phyloP scores from a whole-genome alignment of 106 monocot species.

The Gastrodia elata region DNA sequence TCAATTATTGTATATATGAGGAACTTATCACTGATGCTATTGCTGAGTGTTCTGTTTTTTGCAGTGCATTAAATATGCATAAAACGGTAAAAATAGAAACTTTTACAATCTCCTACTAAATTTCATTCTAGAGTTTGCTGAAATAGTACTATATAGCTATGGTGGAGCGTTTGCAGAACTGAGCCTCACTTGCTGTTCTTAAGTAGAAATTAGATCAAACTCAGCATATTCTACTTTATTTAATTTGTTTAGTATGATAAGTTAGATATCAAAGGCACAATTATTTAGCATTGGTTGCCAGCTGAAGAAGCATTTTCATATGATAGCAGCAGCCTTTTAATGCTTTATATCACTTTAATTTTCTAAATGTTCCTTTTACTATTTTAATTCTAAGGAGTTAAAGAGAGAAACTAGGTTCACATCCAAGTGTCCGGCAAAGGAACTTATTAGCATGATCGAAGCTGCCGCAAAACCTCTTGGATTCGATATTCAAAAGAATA shows the following conservation, averaged over 20 bases:
- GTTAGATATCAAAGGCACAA: neutral
- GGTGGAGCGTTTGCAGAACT: too few species aligned
- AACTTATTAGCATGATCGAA: constrained; percentile 37
- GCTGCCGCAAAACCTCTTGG: constrained; percentile 31
- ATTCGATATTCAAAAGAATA: constrained; percentile 31
- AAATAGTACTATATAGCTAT: too few species aligned
- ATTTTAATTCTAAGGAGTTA: neutral
- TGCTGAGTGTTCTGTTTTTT: neutral
- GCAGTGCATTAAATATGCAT: neutral
- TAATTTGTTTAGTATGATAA: neutral
- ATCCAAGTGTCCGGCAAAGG: constrained; percentile 29
- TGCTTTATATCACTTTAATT: neutral
- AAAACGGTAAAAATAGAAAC: neutral
- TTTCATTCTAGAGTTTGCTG: too few species aligned
- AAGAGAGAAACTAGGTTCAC: constrained; percentile 41
- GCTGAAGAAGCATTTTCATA: neutral
- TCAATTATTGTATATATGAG: neutral
- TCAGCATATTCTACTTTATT: neutral
- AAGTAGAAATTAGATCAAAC: neutral
- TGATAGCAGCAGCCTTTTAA: neutral
- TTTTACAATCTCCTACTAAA: neutral
- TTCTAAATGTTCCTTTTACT: neutral
- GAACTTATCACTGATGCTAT: neutral
- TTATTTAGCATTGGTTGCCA: neutral
- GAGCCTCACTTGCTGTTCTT: neutral